phyloP scores from a whole-genome alignment of 2,329 filamentous ascomycete genomes.

The Neofusicoccum kwambonambiense region DNA sequence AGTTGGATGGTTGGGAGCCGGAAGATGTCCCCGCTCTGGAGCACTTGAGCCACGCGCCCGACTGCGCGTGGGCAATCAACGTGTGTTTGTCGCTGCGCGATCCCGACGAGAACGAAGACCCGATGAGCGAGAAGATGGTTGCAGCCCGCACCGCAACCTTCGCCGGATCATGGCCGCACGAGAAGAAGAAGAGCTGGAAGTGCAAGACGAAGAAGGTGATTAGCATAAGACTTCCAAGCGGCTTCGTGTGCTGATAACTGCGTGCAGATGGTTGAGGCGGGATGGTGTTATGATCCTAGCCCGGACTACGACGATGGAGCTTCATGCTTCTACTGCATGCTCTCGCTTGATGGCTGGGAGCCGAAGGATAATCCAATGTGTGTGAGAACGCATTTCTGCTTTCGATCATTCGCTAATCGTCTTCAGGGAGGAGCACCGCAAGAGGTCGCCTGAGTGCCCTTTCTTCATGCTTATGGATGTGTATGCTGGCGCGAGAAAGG shows the following conservation, averaged over 20 bases:
- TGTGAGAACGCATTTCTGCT: conserved; percentile 32
- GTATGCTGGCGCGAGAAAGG: conserved; percentile 56
- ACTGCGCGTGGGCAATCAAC: conserved; percentile 83
- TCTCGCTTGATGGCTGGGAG: conserved; percentile 94
- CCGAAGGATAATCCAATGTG: conserved; percentile 84
- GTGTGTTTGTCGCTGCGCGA: conserved; percentile 55
- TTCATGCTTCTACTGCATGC: conserved; percentile 84
- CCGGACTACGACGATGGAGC: conserved; percentile 83
- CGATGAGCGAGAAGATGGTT: conserved; percentile 67
- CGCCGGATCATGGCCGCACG: conserved; percentile 82
- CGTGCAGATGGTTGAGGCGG: conserved; percentile 77
- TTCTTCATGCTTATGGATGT: conserved; percentile 71
- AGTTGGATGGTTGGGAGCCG: conserved; percentile 88
- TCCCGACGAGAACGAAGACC: conserved; percentile 68
- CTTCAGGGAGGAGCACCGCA: conserved; percentile 77
- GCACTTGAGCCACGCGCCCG: conserved; percentile 77
- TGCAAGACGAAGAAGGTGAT: conserved; percentile 83
- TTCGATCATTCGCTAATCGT: not conserved
- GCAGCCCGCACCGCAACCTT: conserved; percentile 83
- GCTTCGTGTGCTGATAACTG: not conserved
- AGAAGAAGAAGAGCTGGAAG: conserved; percentile 82
- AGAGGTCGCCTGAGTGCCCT: conserved; percentile 72
- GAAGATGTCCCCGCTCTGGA: conserved; percentile 80
- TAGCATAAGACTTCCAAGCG: not conserved
- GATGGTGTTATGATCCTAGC: conserved; percentile 90